phyloP scores from a whole-genome alignment of 805 yeast genomes.

The Ascoidea asiatica region DNA sequence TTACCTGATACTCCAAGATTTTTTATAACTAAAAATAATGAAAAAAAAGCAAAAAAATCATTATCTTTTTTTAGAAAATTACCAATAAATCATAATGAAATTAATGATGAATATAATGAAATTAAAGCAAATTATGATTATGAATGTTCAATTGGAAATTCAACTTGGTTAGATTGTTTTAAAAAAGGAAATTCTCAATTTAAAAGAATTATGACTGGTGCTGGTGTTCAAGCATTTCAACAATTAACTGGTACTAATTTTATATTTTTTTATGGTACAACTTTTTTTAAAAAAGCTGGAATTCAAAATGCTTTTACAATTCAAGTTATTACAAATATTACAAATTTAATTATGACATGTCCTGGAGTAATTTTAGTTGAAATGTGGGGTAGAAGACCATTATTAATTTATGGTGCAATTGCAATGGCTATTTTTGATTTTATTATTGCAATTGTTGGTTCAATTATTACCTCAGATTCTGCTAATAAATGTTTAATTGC shows the following conservation, averaged over 20 bases:
- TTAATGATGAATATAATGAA: constrained; percentile 31
- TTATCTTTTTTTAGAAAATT: constrained; percentile 41
- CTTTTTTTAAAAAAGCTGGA: constrained; percentile 41
- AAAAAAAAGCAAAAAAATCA: constrained; percentile 43
- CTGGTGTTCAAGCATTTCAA: constrained; percentile 35
- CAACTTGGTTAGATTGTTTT: constrained; percentile 22
- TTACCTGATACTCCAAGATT: constrained; percentile 73
- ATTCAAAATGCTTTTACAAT: constrained; percentile 31
- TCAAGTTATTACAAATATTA: constrained; percentile 28
- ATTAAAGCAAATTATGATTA: constrained; percentile 33
- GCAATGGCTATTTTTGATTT: constrained; percentile 53
- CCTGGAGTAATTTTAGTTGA: constrained; percentile 45
- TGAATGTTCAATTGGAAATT: constrained; percentile 16
- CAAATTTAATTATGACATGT: constrained; percentile 35
- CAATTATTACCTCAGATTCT: constrained; percentile 13
- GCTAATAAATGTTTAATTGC: constrained; percentile 36
- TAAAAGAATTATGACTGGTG: constrained; percentile 30
- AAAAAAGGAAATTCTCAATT: constrained; percentile 22
- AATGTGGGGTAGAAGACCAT: constrained; percentile 49
- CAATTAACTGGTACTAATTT: constrained; percentile 66
- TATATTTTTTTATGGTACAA: constrained; percentile 57
- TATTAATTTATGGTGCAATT: constrained; percentile 46
- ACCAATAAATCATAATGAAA: constrained; percentile 28
- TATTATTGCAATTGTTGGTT: constrained; percentile 33
- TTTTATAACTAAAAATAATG: constrained; percentile 39